These are phyloP conservation scores for Mrakiaceae sp. DNA, from an alignment of 1,284 basidiomycete genomes.

Conservation along the genomic window DNA sequence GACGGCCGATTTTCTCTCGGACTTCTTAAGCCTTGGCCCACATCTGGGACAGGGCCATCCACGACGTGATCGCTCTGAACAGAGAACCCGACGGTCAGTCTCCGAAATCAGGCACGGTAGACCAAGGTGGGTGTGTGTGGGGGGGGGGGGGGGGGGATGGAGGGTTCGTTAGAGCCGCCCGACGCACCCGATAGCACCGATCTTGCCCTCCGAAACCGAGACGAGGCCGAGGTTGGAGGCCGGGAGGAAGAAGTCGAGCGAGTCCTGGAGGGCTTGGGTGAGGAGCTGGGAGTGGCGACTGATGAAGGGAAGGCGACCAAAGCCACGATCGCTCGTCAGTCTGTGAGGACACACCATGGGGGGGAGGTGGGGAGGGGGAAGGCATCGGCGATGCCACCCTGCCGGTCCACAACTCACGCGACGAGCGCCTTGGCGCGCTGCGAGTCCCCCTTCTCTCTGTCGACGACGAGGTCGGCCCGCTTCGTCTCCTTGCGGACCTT, in stretches of 20 bases:
- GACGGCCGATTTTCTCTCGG: too few species aligned
- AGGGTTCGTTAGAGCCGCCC: too few species aligned
- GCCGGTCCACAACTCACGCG: slow-evolving; percentile 22
- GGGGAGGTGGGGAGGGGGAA: background rate
- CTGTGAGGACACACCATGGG: background rate
- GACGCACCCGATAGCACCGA: slow-evolving; percentile 35
- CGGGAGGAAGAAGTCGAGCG: slow-evolving; percentile 61
- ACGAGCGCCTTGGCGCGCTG: slow-evolving; percentile 30
- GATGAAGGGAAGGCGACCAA: background rate
- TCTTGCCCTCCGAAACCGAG: slow-evolving; percentile 70
- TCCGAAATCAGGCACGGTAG: too few species aligned
- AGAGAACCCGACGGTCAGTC: too few species aligned
- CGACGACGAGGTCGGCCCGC: slow-evolving; percentile 24
- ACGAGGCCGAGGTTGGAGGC: slow-evolving; percentile 69
- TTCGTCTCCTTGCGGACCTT: slow-evolving; percentile 34
- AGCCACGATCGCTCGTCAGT: background rate
- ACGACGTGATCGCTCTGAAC: too few species aligned
- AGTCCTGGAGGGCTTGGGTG: slow-evolving; percentile 33
- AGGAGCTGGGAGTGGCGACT: slow-evolving; percentile 33
- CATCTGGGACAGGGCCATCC: too few species aligned
- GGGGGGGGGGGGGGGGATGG: too few species aligned
- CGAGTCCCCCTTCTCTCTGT: slow-evolving; percentile 23
- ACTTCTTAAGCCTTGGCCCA: too few species aligned
- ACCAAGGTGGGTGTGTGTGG: too few species aligned
- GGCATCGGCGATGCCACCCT: background rate